phyloP scores from a whole-genome alignment of 495 filamentous ascomycete genomes.

The Letharia columbiana region DNA sequence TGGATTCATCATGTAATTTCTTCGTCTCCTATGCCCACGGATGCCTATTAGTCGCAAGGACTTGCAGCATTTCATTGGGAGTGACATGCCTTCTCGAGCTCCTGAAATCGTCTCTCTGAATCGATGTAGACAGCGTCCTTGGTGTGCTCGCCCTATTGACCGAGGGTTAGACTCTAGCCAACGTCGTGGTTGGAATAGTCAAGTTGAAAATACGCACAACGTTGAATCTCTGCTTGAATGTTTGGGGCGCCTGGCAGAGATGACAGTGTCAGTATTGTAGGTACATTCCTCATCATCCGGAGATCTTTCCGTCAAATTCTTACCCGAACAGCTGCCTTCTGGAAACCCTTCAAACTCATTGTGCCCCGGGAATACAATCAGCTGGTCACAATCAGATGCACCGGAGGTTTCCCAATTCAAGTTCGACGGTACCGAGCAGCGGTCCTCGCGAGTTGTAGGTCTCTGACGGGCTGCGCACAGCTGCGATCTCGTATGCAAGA shows the following conservation, averaged over 20 bases:
- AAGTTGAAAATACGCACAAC: constrained; percentile 40
- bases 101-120: constrained; percentile 86
- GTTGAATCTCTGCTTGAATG: constrained; percentile 84
- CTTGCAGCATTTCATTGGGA: not conserved
- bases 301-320: constrained; percentile 25
- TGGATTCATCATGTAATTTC: constrained; percentile 87
- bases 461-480: not conserved
- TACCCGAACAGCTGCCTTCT: constrained; percentile 78
- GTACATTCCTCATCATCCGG: not conserved
- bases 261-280: not conserved
- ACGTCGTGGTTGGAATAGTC: not conserved
- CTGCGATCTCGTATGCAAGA: not conserved
- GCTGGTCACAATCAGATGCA: not conserved
- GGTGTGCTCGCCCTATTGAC: constrained; percentile 65
- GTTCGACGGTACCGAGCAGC: not conserved
- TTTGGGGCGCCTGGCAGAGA: constrained; percentile 66
- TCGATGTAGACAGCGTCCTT: constrained; percentile 93
- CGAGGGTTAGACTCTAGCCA: not conserved
- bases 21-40: constrained; percentile 61
- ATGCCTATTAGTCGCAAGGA: constrained; percentile 14
- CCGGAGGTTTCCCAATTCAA: not conserved
- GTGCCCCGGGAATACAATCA: constrained; percentile 11
- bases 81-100: constrained; percentile 59
- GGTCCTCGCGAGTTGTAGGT: not conserved
- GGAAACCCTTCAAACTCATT: constrained; percentile 97